Evolutionary conservation across 768 basidiomycete species (phyloP).

Genomic region (Rhodotorula diobovata): DNA sequence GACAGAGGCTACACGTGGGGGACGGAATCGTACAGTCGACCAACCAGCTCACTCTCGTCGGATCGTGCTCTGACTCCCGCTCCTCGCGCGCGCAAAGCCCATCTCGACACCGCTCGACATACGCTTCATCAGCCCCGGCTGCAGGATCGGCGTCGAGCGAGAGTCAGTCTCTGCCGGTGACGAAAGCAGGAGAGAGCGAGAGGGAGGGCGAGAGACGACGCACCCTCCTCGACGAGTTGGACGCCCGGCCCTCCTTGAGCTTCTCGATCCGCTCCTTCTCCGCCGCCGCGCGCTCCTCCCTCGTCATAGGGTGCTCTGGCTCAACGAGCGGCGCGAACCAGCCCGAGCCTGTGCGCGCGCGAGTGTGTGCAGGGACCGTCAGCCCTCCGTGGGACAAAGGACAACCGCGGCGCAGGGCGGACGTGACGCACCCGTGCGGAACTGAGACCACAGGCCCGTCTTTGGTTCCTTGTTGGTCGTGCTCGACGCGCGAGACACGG

Average conservation of each 20-base stretch:
- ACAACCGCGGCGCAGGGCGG: background rate
- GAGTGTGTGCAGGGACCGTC: too few relatives aligned
- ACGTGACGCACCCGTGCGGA: conserved; percentile 5
- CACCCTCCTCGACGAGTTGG: conserved; percentile 3
- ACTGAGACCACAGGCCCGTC: conserved; percentile 3
- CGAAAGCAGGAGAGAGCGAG: background rate
- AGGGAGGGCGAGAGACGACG: background rate
- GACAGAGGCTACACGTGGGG: background rate
- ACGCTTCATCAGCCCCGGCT: conserved; percentile 16
- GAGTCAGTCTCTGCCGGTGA: background rate
- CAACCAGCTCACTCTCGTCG: background rate
- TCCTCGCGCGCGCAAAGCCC: background rate
- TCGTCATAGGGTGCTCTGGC: conserved; percentile 5
- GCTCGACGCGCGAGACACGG: background rate
- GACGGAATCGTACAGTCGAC: too few relatives aligned
- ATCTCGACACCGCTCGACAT: conserved; percentile 25
- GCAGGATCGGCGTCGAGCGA: background rate
- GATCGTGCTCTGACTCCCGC: background rate
- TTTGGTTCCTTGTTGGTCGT: too few relatives aligned
- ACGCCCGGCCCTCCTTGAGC: conserved; percentile 12
- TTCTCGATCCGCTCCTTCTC: conserved; percentile 23
- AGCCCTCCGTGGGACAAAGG: fast-evolving
- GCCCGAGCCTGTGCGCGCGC: conserved; percentile 13
- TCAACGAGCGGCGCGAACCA: conserved; percentile 31
- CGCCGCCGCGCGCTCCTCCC: background rate